A percentile compares a stretch with the other conserved stretches of the same genome.
Conservation (phyloP, 768 basidiomycete genomes). For the Mycena floridula region DNA sequence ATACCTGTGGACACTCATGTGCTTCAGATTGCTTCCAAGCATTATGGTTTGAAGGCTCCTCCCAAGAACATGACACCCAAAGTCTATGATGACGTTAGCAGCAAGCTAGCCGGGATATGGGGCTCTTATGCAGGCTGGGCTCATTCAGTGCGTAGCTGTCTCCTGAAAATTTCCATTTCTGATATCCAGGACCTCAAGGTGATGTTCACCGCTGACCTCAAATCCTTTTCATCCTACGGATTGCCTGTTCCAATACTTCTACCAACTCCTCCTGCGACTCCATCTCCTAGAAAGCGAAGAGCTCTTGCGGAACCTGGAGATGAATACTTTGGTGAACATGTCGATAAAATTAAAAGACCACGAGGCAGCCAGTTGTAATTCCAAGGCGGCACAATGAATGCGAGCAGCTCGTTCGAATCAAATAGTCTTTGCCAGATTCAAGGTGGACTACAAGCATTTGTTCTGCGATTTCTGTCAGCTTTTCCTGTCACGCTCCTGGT, state of each 20-base stretch:
- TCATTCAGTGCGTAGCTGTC: conserved; percentile 53
- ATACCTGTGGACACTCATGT: conserved; percentile 97
- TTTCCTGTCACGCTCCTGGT: no score
- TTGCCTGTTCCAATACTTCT: conserved; percentile 18
- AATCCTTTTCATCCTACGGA: conserved; percentile 60
- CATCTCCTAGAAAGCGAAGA: conserved; percentile 4
- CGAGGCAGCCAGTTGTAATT: no score
- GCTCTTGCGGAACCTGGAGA: no score
- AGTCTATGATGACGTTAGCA: conserved; percentile 67
- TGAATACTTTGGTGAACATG: no score
- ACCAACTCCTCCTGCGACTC: conserved; percentile 1
- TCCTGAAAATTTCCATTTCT: background rate
- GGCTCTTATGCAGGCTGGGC: conserved; percentile 89
- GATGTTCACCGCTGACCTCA: conserved; percentile 70
- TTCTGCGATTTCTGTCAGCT: no score
- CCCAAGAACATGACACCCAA: conserved; percentile 69
- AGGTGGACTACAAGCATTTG: no score
- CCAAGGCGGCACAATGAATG: no score
- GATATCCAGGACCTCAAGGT: conserved; percentile 36
- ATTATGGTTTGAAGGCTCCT: conserved; percentile 58
- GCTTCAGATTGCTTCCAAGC: conserved; percentile 77
- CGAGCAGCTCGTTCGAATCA: no score
- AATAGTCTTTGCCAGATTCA: no score
- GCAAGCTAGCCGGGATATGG: conserved; percentile 61
- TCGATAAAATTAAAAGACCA: no score